phyloP scores from a whole-genome alignment of 1,139 yeast species.

The Arxiozyma heterogenica region DNA sequence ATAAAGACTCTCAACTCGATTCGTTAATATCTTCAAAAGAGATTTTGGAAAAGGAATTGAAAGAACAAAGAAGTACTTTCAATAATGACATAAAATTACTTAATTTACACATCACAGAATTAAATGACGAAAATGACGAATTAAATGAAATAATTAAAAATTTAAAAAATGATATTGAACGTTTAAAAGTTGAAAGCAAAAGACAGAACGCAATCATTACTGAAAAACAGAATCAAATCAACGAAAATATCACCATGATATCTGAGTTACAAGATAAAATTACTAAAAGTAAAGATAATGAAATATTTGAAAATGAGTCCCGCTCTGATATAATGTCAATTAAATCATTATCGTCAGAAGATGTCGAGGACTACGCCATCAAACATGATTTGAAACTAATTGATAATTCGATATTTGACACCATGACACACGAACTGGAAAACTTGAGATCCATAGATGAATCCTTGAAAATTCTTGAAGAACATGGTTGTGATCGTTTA shows the following conservation, averaged over 20 bases:
- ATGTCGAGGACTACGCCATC: conserved; percentile 20
- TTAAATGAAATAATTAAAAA: conserved; percentile 1
- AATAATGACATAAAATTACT: conserved; percentile 5
- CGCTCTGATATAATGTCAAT: conserved; percentile 1
- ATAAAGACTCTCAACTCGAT: conserved; percentile 1
- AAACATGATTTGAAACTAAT: conserved; percentile 22
- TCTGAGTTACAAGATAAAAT: neutral
- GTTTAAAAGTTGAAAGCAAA: neutral
- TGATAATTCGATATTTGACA: neutral
- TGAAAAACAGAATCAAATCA: neutral
- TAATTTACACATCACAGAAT: conserved; percentile 12
- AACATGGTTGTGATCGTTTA: neutral
- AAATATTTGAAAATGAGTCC: neutral
- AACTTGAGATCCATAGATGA: conserved; percentile 1
- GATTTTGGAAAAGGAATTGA: conserved; percentile 3
- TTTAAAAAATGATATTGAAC: conserved; percentile 4
- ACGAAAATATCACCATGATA: neutral
- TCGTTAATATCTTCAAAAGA: neutral
- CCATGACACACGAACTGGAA: neutral
- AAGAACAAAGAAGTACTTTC: neutral
- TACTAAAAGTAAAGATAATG: neutral
- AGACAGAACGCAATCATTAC: neutral
- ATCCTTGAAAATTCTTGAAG: neutral
- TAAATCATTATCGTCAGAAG: conserved; percentile 9
- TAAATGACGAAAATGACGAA: conserved; percentile 11